Evolutionary conservation across 345 rosid genomes (phyloP).

Genomic region (Hibiscus syriacus): DNA sequence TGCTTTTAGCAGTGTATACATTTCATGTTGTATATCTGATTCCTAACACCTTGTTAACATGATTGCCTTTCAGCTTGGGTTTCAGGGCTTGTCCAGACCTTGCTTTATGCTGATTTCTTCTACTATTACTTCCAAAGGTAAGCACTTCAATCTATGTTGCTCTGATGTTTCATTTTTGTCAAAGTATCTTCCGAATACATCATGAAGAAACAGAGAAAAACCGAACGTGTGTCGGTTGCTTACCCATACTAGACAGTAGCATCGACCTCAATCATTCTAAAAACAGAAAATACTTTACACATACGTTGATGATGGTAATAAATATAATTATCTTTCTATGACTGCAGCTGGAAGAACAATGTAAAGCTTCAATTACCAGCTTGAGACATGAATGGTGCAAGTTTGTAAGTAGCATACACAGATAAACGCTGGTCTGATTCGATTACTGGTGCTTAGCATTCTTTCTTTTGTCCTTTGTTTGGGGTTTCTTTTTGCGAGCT

Average conservation of each 20-base stretch:
- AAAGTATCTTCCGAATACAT: not conserved
- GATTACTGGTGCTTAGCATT: no score
- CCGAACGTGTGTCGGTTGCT: not conserved
- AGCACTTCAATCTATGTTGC: no score
- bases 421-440: no score
- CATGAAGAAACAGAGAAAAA: not conserved
- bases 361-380: slow-evolving; percentile 77
- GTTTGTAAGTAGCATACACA: not conserved
- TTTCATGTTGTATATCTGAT: not conserved
- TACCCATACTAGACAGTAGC: no score
- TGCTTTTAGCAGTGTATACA: not conserved
- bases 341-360: slow-evolving; percentile 81
- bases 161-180: not conserved
- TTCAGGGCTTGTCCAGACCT: slow-evolving; percentile 61
- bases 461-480: no score
- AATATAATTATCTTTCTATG: not conserved
- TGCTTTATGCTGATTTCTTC: slow-evolving; percentile 77
- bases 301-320: not conserved
- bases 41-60: not conserved
- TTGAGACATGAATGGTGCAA: slow-evolving; percentile 22
- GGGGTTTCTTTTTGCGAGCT: no score
- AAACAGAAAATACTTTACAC: not conserved
- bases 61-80: slow-evolving; percentile 56
- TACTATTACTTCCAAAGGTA: slow-evolving; percentile 65
- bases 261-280: no score